Conservation (phyloP, 805 yeast species). For the Yarrowia alimentaria region DNA sequence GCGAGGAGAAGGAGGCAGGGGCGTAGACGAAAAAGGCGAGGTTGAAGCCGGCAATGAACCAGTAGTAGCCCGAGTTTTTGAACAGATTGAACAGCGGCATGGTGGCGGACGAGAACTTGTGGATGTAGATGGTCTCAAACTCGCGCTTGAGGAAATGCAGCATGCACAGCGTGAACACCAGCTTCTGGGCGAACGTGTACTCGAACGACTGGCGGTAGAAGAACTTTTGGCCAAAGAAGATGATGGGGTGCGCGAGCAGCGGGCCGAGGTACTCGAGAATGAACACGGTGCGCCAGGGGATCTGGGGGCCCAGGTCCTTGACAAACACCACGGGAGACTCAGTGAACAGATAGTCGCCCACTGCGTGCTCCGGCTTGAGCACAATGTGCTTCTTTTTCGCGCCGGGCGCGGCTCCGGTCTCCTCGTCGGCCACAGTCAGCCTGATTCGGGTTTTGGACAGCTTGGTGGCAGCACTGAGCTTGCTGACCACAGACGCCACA, state of each 20-base stretch:
- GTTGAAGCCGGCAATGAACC: conserved; percentile 79
- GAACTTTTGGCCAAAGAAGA: conserved; percentile 49
- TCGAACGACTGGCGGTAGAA: conserved; percentile 41
- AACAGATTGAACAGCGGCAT: conserved; percentile 89
- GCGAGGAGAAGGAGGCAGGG: conserved; percentile 39
- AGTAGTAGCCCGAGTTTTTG: conserved; percentile 88
- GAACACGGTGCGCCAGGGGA: conserved; percentile 89
- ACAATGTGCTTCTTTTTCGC: conserved; percentile 43
- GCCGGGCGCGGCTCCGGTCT: conserved; percentile 36
- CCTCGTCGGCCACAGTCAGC: conserved; percentile 46
- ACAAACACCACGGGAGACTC: conserved; percentile 51
- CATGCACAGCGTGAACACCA: conserved; percentile 56
- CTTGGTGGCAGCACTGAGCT: conserved; percentile 48
- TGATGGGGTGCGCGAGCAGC: conserved; percentile 68
- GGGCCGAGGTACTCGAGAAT: conserved; percentile 90
- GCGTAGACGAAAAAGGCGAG: conserved; percentile 53
- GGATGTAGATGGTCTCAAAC: conserved; percentile 79
- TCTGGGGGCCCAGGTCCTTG: conserved; percentile 91
- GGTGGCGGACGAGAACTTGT: conserved; percentile 80
- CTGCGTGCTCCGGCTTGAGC: conserved; percentile 46
- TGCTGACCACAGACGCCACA: conserved; percentile 46
- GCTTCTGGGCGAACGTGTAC: conserved; percentile 53
- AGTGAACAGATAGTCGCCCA: conserved; percentile 47
- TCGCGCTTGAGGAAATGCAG: conserved; percentile 87
- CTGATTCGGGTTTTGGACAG: conserved; percentile 55